Percentiles rank a stretch among this genome's conserved stretches.
These are phyloP conservation scores for Phytophthora hybrid DNA, from an alignment of 352 stramenopile genomes.

Conservation along the genomic window DNA sequence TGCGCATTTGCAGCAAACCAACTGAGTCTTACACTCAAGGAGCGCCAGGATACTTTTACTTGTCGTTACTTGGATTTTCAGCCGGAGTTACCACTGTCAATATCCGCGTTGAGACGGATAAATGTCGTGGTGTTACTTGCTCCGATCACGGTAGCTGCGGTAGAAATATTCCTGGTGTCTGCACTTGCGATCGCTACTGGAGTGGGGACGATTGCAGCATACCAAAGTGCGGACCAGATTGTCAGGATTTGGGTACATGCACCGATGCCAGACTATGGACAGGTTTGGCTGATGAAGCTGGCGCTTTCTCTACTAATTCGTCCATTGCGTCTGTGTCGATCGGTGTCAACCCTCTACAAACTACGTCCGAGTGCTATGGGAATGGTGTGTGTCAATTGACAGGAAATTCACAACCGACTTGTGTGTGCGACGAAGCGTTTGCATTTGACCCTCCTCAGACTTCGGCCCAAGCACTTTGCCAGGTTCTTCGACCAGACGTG, in stretches of 20 bases:
- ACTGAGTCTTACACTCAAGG: slow-evolving; percentile 62
- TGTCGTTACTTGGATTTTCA: slow-evolving; percentile 72
- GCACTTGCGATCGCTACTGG: slow-evolving; percentile 79
- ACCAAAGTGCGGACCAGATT: slow-evolving; percentile 78
- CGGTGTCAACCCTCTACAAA: slow-evolving; percentile 50
- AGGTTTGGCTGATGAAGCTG: not conserved
- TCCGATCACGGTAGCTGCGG: slow-evolving; percentile 67
- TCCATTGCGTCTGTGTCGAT: slow-evolving; percentile 25
- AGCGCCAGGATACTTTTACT: slow-evolving; percentile 74
- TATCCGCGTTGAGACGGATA: slow-evolving; percentile 66
- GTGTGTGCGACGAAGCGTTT: slow-evolving; percentile 75
- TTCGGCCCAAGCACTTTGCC: slow-evolving; percentile 59
- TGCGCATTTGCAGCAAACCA: slow-evolving; percentile 61
- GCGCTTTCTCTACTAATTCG: not conserved
- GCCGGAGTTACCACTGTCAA: slow-evolving; percentile 38
- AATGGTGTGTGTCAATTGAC: slow-evolving; percentile 67
- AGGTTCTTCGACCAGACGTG: slow-evolving; percentile 66
- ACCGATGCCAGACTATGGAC: slow-evolving; percentile 29
- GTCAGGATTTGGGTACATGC: slow-evolving; percentile 67
- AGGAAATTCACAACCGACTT: slow-evolving; percentile 46
- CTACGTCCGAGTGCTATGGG: slow-evolving; percentile 75
- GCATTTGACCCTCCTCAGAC: slow-evolving; percentile 53
- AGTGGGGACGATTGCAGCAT: slow-evolving; percentile 78
- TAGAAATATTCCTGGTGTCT: slow-evolving; percentile 72
- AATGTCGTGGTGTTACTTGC: slow-evolving; percentile 70